phyloP scores from a whole-genome alignment of 1,284 basidiomycete species.

The Puccinia triticina region DNA sequence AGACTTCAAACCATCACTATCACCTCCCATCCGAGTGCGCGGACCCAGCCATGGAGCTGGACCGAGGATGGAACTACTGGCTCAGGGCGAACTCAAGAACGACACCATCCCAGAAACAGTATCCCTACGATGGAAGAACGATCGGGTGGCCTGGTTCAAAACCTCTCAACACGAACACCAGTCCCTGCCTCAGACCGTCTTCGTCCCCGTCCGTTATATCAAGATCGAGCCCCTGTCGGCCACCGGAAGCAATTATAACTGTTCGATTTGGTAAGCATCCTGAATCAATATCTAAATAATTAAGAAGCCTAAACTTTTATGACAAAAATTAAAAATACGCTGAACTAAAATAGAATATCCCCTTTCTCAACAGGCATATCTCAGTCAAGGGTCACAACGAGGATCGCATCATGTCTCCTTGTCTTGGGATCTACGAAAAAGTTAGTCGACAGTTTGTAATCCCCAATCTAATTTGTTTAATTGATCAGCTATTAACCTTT shows the following conservation, averaged over 20 bases:
- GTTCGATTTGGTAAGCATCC: conserved; percentile 49
- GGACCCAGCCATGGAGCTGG: conserved; percentile 36
- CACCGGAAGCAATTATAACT: conserved; percentile 50
- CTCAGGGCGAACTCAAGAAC: conserved; percentile 51
- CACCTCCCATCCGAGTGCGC: conserved; percentile 13
- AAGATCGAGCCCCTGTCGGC: conserved; percentile 50
- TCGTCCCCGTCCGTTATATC: conserved; percentile 46
- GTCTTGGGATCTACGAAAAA: conserved; percentile 38
- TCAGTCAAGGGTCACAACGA: conserved; percentile 42
- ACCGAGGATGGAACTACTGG: conserved; percentile 50
- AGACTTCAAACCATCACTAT: not conserved
- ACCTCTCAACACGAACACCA: not conserved
- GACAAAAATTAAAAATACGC: not conserved
- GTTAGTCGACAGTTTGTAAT: conserved; percentile 2
- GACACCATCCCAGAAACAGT: conserved; percentile 48
- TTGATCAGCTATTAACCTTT: not conserved
- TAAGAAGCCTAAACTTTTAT: not conserved
- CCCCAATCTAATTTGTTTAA: too few species aligned
- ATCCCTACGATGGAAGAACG: conserved; percentile 39
- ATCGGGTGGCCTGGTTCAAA: conserved; percentile 42
- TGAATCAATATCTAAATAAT: not conserved
- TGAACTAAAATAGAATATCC: not conserved
- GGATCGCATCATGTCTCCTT: conserved; percentile 28
- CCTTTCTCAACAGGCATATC: conserved; percentile 38
- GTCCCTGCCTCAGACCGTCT: not conserved